Base-by-base conservation (phyloP, 2,329 filamentous ascomycete genomes). In the Curvularia sp. region DNA sequence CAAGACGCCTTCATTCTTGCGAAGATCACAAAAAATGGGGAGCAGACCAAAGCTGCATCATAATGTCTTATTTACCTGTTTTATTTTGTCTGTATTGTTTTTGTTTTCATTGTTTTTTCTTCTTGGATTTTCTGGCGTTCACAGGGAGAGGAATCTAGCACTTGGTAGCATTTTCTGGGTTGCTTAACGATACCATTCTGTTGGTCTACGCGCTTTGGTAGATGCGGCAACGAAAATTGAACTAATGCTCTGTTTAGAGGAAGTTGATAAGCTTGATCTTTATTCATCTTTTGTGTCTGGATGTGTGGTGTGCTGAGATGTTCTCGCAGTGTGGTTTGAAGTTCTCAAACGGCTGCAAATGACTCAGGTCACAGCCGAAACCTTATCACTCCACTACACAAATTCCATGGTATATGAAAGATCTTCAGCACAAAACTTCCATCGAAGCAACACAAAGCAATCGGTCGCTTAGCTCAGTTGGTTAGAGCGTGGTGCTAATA, bases 401-500 rank as follows among this genome's bases (percentile, higher is more conserved):
- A 2, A 4, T 2, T 31, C 2, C 2, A 4, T 12, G 7, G 8
- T 31, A 10, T 12, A 31, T 12, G 10, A 31, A 4, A 24, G 22
- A 24, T 24, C 4, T 24, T 24, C 1, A 9, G n/a, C 13, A 5
- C 13, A n/a, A 38, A n/a, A 12, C 1, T 33, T 47, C 26, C 49
- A 52, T 53, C 50, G 38, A 53, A 46, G 31, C 8, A 53, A 20
- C 35, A 31, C 2, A 13, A 26, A 43, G n/a, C 38, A 30, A 49
- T 20, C 41, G 50, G 52, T 55, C 52, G 52, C 52, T 55, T 55
- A 55, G 53, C 53, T 55, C 53, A 55, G 53, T 55, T 55, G 53
- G 53, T 55, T 55, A 55, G 53, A 55, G 53, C 53, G 53, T 55
- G 53, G 53, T 55, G 53, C 53, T 55, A 55, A 55, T 55, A 55